Evolutionary conservation across 345 rosid genomes (phyloP), one percentile per base, ranked within the genome.

Genomic region (Firmiana major): DNA sequence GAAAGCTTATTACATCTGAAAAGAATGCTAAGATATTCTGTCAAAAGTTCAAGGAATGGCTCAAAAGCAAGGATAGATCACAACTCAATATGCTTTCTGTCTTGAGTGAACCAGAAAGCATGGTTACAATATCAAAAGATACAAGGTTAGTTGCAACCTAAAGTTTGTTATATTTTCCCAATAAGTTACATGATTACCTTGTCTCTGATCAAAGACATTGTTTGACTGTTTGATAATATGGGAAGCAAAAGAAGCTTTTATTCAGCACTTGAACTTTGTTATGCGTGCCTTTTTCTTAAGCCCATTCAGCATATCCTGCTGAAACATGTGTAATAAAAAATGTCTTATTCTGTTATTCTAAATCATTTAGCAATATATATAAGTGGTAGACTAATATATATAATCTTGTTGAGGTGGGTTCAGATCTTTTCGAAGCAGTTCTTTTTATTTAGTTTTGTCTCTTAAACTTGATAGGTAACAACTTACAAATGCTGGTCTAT

Each of bases 41-140:
- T 84, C 85, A 79, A 63, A 80, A 78, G 75, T 76, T 88, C 57
- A 87, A 82, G 64, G 86, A 84, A 48, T 81, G 74, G 78, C 77
- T 76, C 54, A 83, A 86, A 75, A 84, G 84, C 71, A 74, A 76
- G 64, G 70, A 85, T 24, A 76, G 59, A 26, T 65, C 78, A 31
- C 75, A 71, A 58, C 71, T 79, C 63, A 65, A 75, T 66, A 48
- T 72, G 75, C 81, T 71, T 72, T 51, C 79, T 75, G 59, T 8
- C 76, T 75, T 60, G 57, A n/a, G 40, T 77, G 79, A 81, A 77
- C 75, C 77, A 7, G 82, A 76, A 63, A 78, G 62, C 74, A 55
- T 59, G 74, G 77, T 78, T 55, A 64, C 74, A 15, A 49, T 77
- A 22, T 77, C 84, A 55, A 79, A 49, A 11, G 76, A 81, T 79